phyloP scores from a whole-genome alignment of 805 yeast species.

The Groenewaldozyma tartarivorans region DNA sequence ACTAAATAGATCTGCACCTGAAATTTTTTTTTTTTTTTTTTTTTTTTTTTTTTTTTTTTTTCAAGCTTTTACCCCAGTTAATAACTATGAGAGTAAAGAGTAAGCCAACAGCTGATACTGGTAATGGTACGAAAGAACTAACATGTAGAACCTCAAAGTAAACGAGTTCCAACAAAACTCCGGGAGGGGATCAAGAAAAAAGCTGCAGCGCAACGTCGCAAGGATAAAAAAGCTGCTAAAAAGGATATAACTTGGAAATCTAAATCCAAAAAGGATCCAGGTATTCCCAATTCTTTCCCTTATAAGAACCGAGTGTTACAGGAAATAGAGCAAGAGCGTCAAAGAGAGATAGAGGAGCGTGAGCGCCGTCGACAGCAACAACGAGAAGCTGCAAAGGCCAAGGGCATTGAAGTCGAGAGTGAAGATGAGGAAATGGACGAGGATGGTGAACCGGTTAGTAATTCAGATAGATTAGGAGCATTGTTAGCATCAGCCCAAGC shows the following conservation, averaged over 20 bases:
- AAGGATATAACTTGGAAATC: constrained; percentile 93
- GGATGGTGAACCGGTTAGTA: constrained; percentile 25
- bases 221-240: constrained; percentile 72
- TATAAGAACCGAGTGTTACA: constrained; percentile 75
- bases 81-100: constrained; percentile 14
- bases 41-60: constrained; percentile 6
- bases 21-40: constrained; percentile 1
- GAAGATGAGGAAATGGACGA: constrained; percentile 27
- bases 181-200: constrained; percentile 95
- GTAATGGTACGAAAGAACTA: not conserved
- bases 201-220: constrained; percentile 84
- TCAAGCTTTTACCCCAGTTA: not conserved
- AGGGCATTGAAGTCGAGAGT: constrained; percentile 32
- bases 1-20: too few relatives aligned
- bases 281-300: constrained; percentile 92
- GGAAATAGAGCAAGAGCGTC: constrained; percentile 41
- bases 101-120: too few relatives aligned
- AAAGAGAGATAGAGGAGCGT: constrained; percentile 32
- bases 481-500: constrained; percentile 80
- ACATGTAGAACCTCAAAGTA: constrained; percentile 36
- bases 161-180: constrained; percentile 86
- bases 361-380: constrained; percentile 29
- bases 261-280: constrained; percentile 74
- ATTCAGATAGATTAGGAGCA: constrained; percentile 61
- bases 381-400: constrained; percentile 26